Evolutionary conservation across 2,329 filamentous ascomycete species (phyloP).

Genomic region (Beauveria scarabaeidicola): DNA sequence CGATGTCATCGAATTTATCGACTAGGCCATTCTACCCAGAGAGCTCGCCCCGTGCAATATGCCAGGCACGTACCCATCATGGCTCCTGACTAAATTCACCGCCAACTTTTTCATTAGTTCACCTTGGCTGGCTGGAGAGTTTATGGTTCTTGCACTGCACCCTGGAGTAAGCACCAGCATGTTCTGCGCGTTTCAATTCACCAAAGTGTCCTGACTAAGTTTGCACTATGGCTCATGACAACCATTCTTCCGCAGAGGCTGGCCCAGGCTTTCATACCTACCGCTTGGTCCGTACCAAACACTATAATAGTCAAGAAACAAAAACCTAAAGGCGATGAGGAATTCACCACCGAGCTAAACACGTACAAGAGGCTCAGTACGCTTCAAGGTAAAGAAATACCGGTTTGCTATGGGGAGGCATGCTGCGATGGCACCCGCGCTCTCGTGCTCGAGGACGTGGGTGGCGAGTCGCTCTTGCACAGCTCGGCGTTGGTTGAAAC

Average conservation of each 20-base stretch:
- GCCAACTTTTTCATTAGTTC: background rate
- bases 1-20: background rate
- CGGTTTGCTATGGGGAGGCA: slow-evolving; percentile 12
- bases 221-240: background rate
- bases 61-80: background rate
- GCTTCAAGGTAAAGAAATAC: slow-evolving; percentile 13
- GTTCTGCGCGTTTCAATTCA: background rate
- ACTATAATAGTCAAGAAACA: slow-evolving; percentile 14
- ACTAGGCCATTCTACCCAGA: background rate
- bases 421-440: slow-evolving; percentile 11
- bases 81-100: background rate
- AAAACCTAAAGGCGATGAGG: slow-evolving; percentile 13
- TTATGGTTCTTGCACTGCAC: background rate
- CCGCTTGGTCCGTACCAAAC: slow-evolving; percentile 9
- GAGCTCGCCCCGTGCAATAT: background rate
- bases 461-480: slow-evolving; percentile 5
- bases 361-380: slow-evolving; percentile 11
- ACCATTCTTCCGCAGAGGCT: background rate
- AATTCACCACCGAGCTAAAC: slow-evolving; percentile 14
- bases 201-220: background rate
- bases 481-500: background rate
- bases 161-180: background rate
- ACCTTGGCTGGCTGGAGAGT: background rate
- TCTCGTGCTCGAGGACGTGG: slow-evolving; percentile 12
- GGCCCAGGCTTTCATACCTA: background rate